Evolutionary conservation across 2,329 filamentous ascomycete genomes (phyloP).

Genomic region (Elsinoe perseae): DNA sequence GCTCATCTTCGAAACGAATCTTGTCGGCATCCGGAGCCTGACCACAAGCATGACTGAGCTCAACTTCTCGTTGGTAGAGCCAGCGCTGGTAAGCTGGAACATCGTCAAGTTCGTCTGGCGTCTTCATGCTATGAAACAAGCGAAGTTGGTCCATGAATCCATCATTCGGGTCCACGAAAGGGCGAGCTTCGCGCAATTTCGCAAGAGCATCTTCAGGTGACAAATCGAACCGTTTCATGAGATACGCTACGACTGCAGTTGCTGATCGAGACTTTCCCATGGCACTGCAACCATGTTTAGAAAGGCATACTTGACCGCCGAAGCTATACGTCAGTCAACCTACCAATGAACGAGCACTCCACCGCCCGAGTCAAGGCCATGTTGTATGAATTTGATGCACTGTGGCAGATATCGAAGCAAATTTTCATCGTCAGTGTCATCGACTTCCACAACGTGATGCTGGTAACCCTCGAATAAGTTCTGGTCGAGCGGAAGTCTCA

Average conservation of each 20-base stretch:
- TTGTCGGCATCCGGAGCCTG: conserved; percentile 68
- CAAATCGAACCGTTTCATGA: conserved; percentile 54
- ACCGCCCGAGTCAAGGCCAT: conserved; percentile 56
- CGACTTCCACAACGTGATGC: conserved; percentile 73
- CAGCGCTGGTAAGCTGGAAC: conserved; percentile 75
- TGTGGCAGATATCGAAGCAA: conserved; percentile 70
- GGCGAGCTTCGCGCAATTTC: conserved; percentile 60
- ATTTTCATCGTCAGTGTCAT: conserved; percentile 87
- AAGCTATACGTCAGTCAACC: conserved; percentile 30
- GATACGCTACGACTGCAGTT: conserved; percentile 72
- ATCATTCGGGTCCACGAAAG: conserved; percentile 78
- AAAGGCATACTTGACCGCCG: background rate
- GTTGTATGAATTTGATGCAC: conserved; percentile 75
- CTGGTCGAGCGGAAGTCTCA: conserved; percentile 53
- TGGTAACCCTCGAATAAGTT: conserved; percentile 55
- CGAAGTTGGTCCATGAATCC: conserved; percentile 87
- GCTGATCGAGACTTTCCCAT: conserved; percentile 95
- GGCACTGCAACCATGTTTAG: conserved; percentile 54
- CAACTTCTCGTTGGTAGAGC: conserved; percentile 59
- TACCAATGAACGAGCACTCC: conserved; percentile 65
- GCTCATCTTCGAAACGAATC: conserved; percentile 74
- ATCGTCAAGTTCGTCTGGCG: conserved; percentile 58
- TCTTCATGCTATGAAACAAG: conserved; percentile 82
- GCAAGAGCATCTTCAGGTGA: conserved; percentile 58
- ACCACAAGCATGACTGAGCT: conserved; percentile 61